Evolutionary conservation across 352 stramenopile genomes (phyloP).

Genomic region (Phytophthora agathidicida): DNA sequence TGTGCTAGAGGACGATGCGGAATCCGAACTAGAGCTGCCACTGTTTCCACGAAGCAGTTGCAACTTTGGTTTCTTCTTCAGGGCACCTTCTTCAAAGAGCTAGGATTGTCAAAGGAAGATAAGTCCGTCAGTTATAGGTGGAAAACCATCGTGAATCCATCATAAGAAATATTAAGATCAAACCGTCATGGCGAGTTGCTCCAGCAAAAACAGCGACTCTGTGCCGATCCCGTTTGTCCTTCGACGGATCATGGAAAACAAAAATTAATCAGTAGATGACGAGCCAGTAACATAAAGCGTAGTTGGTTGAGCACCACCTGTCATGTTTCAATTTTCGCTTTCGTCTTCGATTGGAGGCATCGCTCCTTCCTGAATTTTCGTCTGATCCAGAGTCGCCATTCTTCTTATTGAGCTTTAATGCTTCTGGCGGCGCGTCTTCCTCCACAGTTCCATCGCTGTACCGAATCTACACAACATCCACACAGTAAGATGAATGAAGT

Average conservation of each 20-base stretch:
- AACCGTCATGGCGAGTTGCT: conserved; percentile 74
- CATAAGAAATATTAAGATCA: not conserved
- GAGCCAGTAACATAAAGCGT: too few species aligned
- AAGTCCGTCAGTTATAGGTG: too few species aligned
- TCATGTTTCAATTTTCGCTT: conserved; percentile 10
- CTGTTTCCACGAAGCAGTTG: conserved; percentile 16
- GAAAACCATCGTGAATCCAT: too few species aligned
- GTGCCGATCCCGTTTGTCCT: conserved; percentile 27
- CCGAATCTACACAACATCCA: conserved; percentile 44
- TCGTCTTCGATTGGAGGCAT: not conserved
- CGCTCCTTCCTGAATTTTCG: conserved; percentile 1
- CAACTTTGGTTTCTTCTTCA: conserved; percentile 58
- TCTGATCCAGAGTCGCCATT: not conserved
- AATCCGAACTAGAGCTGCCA: conserved; percentile 30
- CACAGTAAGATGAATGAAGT: not conserved
- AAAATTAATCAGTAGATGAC: not conserved
- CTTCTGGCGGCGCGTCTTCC: conserved; percentile 53
- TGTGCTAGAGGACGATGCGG: conserved; percentile 28
- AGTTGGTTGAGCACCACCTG: not conserved
- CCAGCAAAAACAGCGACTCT: conserved; percentile 62
- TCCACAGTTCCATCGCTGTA: conserved; percentile 55
- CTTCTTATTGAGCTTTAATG: conserved; percentile 33
- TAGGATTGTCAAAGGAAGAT: too few species aligned
- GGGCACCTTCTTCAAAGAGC: conserved; percentile 60
- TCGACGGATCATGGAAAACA: not conserved